Evolutionary conservation across 106 monocot species (phyloP), one percentile per base, ranked within the genome.

Genomic region (Amphibolis antarctica): DNA sequence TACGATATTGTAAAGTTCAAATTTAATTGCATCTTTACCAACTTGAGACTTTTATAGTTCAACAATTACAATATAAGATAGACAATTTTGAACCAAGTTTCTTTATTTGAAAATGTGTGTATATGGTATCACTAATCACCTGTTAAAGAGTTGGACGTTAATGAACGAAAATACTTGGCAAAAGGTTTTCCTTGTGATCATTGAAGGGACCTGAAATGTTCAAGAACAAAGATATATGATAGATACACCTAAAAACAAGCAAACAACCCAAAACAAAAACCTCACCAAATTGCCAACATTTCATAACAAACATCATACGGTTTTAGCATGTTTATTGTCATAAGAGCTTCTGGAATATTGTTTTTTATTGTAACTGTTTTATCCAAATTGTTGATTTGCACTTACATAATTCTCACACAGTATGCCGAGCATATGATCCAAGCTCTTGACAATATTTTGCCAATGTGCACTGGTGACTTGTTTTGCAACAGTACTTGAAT

Each of bases 131-230:
- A 46, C 24, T 21, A 12, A 15, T 6, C 76, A 98, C 98, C 98
- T 98, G 47, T 98, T 98, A 53, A 98, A 88, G 36, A 98, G 84
- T 59, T 98, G 96, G 15, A 86, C 86, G 72, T 98, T 98, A 69
- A 98, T 77, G 69, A 77, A 98, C 60, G 98, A 75, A 70, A 98
- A 91, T 1, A 91, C 82, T 85, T 98, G 90, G 48, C 77, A 85
- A 78, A 87, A 98, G 13, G 72, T 74, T 70, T 83, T 98, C 66
- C 78, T 75, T 75, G 81, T 88, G 57, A 98, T 87, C 74, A 91
- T 70, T 24, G 83, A 64, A 63, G 91, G 87, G 21, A 98, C 90
- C 98, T 98, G 77, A 29, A 66, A 70, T 64, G 13, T 42, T 10
- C 15, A 60, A n/a, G 36, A 60, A n/a, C 36, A 60, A 0, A 42